Conservation (phyloP, 768 basidiomycete species). For the Mycena haematopus region DNA sequence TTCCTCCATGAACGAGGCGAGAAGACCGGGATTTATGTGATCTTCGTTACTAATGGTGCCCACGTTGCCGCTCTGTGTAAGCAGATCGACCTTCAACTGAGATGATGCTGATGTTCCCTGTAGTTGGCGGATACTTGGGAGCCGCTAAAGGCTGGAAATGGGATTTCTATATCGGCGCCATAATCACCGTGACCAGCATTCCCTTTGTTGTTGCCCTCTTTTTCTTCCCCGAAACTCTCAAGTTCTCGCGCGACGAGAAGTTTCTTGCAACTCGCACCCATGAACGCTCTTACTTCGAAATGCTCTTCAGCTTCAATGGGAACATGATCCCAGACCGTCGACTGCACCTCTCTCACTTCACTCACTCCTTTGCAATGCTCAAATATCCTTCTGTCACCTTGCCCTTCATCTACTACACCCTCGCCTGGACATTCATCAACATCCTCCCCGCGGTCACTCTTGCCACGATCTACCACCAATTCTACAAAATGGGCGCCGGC, state of each 20-base stretch:
- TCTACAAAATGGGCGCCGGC: slow-evolving; percentile 19
- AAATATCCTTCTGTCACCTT: slow-evolving; percentile 21
- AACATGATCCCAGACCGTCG: slow-evolving; percentile 19
- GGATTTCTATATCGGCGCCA: slow-evolving; percentile 25
- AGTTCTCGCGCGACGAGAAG: slow-evolving; percentile 24
- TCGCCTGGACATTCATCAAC: slow-evolving; percentile 22
- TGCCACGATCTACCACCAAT: slow-evolving; percentile 16
- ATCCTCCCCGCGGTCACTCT: slow-evolving; percentile 22
- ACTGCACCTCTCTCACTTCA: slow-evolving; percentile 16
- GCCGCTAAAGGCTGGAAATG: slow-evolving; percentile 22
- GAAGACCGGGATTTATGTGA: slow-evolving; percentile 28
- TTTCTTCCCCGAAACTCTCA: slow-evolving; percentile 23
- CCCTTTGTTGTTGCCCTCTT: slow-evolving; percentile 21
- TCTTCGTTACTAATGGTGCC: slow-evolving; percentile 28
- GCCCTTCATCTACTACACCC: slow-evolving; percentile 22
- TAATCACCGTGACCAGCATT: slow-evolving; percentile 20
- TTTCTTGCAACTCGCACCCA: slow-evolving; percentile 21
- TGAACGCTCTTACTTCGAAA: slow-evolving; percentile 19
- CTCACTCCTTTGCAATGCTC: slow-evolving; percentile 21
- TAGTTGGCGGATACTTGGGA: slow-evolving; percentile 22
- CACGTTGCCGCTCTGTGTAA: slow-evolving; percentile 23
- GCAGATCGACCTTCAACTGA: background rate
- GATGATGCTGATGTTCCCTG: background rate
- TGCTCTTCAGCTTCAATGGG: slow-evolving; percentile 22
- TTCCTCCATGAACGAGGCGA: slow-evolving; percentile 30